These are phyloP conservation scores for Gliomastix tumulicola DNA, from an alignment of 2,329 filamentous ascomycete species.

Conservation along the genomic window DNA sequence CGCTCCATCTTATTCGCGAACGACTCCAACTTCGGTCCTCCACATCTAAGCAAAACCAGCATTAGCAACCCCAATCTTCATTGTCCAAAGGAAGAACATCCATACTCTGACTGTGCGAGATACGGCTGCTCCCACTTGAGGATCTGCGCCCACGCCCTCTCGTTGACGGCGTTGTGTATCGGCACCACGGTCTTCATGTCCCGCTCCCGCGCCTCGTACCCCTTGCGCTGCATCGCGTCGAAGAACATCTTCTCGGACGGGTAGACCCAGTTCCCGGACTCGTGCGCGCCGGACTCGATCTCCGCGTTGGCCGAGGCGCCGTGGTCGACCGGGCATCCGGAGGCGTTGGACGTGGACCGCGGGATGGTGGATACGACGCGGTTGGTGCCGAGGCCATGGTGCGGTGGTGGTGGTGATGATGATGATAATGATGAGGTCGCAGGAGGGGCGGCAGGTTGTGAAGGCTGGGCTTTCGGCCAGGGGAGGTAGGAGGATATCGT, in stretches of 20 bases:
- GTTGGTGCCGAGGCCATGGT: conserved; percentile 46
- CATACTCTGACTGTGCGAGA: conserved; percentile 47
- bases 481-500: conserved; percentile 32
- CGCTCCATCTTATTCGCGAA: conserved; percentile 67
- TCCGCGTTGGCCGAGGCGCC: conserved; percentile 62
- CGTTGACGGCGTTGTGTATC: conserved; percentile 98
- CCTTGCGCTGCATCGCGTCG: conserved; percentile 90
- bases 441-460: too few relatives aligned
- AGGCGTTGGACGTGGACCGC: conserved; percentile 38
- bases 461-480: too few relatives aligned
- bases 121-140: conserved; percentile 77
- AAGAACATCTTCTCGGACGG: conserved; percentile 98
- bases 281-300: conserved; percentile 65
- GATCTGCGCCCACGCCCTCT: conserved; percentile 91
- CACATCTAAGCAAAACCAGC: conserved; percentile 39
- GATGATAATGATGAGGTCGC: too few relatives aligned
- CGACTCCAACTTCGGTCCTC: conserved; percentile 74
- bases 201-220: conserved; percentile 58
- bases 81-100: conserved; percentile 5
- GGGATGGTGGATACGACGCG: conserved; percentile 78
- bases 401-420: background rate
- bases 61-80: too few relatives aligned
- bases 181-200: conserved; percentile 92
- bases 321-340: conserved; percentile 30
- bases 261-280: conserved; percentile 90